These are phyloP conservation scores for Mortierella sp. DNA, from an alignment of 371 early-diverging fungal species.

Conservation along the genomic window DNA sequence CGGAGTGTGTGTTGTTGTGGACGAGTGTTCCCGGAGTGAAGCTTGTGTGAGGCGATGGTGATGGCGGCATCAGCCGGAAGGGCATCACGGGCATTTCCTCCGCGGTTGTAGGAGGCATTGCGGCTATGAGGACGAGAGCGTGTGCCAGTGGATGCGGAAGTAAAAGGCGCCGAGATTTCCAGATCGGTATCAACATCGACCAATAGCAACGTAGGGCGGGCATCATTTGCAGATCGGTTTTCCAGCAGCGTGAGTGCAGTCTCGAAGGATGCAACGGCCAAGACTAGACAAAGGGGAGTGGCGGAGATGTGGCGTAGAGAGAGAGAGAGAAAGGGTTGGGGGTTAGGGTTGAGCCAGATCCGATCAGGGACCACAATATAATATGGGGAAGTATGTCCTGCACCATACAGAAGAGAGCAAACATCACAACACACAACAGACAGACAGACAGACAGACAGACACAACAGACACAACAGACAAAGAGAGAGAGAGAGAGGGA, in stretches of 20 bases:
- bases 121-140: too few species aligned
- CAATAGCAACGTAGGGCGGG: constrained; percentile 38
- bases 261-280: constrained; percentile 31
- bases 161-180: constrained; percentile 1
- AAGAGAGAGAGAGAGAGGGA: constrained; percentile 6
- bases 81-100: too few species aligned
- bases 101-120: too few species aligned
- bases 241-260: constrained; percentile 26
- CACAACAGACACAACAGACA: neutral
- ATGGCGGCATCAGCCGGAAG: constrained; percentile 1
- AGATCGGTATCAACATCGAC: constrained; percentile 41
- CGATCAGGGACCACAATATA: neutral
- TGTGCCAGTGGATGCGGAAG: constrained; percentile 23
- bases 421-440: constrained; percentile 1
- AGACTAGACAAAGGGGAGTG: constrained; percentile 10
- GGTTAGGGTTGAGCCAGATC: neutral
- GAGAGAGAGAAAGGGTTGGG: neutral
- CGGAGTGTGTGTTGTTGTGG: constrained; percentile 13
- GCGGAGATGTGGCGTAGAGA: neutral
- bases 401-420: neutral
- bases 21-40: constrained; percentile 11
- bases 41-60: constrained; percentile 6
- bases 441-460: constrained; percentile 2
- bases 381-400: neutral
- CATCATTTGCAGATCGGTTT: constrained; percentile 26